phyloP scores from a whole-genome alignment of 2,329 filamentous ascomycete species.

The Pleoardoris graminearum region DNA sequence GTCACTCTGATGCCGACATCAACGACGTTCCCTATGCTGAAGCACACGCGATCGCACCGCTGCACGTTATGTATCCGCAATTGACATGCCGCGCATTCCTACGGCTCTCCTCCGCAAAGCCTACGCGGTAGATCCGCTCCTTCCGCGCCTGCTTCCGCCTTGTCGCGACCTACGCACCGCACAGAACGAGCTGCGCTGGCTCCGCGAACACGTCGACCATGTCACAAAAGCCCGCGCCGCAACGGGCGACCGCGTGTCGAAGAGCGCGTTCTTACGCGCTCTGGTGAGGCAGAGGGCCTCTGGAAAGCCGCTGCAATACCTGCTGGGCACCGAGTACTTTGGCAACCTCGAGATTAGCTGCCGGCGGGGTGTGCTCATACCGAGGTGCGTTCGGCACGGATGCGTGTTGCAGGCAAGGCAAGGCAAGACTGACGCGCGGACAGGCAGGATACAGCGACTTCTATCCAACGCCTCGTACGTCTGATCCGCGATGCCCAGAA shows the following conservation, averaged over 20 bases:
- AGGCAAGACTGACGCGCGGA: slow-evolving; percentile 14
- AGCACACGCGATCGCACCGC: background rate
- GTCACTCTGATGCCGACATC: background rate
- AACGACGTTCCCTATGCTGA: background rate
- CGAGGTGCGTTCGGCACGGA: slow-evolving; percentile 57
- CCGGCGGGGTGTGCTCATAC: slow-evolving; percentile 78
- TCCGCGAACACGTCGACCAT: slow-evolving; percentile 59
- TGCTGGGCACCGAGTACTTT: slow-evolving; percentile 87
- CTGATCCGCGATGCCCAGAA: slow-evolving; percentile 27
- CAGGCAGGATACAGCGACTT: slow-evolving; percentile 54
- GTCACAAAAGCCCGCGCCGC: slow-evolving; percentile 25
- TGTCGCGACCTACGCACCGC: slow-evolving; percentile 68
- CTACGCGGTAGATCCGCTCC: slow-evolving; percentile 56
- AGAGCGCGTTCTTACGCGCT: slow-evolving; percentile 26
- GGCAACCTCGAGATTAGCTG: slow-evolving; percentile 80
- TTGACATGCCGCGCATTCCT: slow-evolving; percentile 61
- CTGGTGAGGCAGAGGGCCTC: slow-evolving; percentile 47
- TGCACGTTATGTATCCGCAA: slow-evolving; percentile 4
- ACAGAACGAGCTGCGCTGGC: slow-evolving; percentile 72
- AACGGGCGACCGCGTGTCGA: slow-evolving; percentile 21
- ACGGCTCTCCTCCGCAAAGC: slow-evolving; percentile 62
- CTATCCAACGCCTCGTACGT: slow-evolving; percentile 35
- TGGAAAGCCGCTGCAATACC: slow-evolving; percentile 86
- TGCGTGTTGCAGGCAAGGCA: background rate
- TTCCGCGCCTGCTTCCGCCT: slow-evolving; percentile 64